These are phyloP conservation scores for Alternaria atra DNA, from an alignment of 2,329 filamentous ascomycete genomes.

Conservation along the genomic window DNA sequence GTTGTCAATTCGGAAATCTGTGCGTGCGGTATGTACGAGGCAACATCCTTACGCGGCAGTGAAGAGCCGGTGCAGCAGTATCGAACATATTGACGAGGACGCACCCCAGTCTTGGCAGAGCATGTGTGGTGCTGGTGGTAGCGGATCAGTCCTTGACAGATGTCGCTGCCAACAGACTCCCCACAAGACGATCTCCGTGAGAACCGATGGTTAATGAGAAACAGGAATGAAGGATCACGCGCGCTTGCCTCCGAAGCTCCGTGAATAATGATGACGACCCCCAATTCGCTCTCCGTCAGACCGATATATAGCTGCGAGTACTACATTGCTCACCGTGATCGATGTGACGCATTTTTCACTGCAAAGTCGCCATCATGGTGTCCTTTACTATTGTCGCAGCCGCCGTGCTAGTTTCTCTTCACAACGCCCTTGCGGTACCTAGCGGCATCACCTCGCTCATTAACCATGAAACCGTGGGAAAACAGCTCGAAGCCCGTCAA, in stretches of 20 bases:
- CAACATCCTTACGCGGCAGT: slow-evolving; percentile 2
- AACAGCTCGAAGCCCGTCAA: slow-evolving; percentile 17
- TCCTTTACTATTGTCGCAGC: slow-evolving; percentile 5
- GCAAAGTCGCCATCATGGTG: slow-evolving; percentile 3
- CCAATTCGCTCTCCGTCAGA: not conserved
- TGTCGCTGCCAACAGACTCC: not conserved
- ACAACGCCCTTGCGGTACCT: slow-evolving; percentile 1
- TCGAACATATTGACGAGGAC: slow-evolving; percentile 3
- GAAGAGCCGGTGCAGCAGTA: not conserved
- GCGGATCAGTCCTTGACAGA: not conserved
- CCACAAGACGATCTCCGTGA: not conserved
- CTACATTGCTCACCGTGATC: not conserved
- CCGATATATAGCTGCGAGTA: not conserved
- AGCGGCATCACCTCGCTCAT: slow-evolving; percentile 4
- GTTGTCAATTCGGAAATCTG: not conserved
- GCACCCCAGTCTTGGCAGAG: slow-evolving; percentile 8
- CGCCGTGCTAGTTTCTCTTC: slow-evolving; percentile 4
- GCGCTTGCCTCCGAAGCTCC: not conserved
- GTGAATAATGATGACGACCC: not conserved
- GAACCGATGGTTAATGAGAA: slow-evolving; percentile 6
- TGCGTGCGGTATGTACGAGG: not conserved
- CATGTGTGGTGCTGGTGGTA: not conserved
- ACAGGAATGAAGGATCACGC: not conserved
- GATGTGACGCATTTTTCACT: not conserved
- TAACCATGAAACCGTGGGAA: slow-evolving; percentile 17